Evolutionary conservation across 1,284 basidiomycete genomes (phyloP).

Genomic region (Mrakiaceae sp.): DNA sequence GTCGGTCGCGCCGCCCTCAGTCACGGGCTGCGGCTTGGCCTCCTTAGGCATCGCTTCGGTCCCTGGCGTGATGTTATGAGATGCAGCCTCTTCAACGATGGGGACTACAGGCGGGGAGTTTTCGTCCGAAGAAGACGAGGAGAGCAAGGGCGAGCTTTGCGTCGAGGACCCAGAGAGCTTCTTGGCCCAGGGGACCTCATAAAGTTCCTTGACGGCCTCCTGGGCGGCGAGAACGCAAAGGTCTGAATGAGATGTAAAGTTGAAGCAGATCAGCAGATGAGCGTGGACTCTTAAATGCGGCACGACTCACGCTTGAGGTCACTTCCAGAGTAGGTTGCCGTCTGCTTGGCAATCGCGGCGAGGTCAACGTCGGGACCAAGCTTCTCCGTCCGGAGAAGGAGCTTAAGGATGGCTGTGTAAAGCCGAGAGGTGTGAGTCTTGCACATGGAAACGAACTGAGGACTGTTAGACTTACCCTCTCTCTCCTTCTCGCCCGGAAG

Average conservation of each 20-base stretch:
- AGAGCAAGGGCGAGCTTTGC: background rate
- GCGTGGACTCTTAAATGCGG: background rate
- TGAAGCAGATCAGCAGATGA: slow-evolving; percentile 17
- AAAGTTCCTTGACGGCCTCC: slow-evolving; percentile 72
- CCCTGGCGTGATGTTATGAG: no score
- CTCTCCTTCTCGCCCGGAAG: slow-evolving; percentile 71
- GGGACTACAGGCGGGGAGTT: background rate
- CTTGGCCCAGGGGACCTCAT: slow-evolving; percentile 59
- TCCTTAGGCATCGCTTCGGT: no score
- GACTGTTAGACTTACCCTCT: slow-evolving; percentile 44
- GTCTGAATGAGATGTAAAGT: slow-evolving; percentile 41
- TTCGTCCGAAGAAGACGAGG: background rate
- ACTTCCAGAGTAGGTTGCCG: slow-evolving; percentile 81
- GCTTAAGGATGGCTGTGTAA: slow-evolving; percentile 63
- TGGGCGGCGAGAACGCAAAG: slow-evolving; percentile 78
- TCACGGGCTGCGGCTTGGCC: no score
- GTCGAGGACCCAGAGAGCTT: slow-evolving; percentile 9
- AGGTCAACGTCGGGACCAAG: slow-evolving; percentile 59
- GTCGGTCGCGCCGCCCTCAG: no score
- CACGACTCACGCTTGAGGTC: slow-evolving; percentile 70
- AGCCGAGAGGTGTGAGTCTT: background rate
- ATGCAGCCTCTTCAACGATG: no score
- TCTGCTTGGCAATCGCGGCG: slow-evolving; percentile 53
- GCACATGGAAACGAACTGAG: background rate
- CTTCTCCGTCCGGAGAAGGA: slow-evolving; percentile 63